Base-by-base conservation (phyloP, 1,284 basidiomycete genomes). In the Cutaneotrichosporon sp. region DNA sequence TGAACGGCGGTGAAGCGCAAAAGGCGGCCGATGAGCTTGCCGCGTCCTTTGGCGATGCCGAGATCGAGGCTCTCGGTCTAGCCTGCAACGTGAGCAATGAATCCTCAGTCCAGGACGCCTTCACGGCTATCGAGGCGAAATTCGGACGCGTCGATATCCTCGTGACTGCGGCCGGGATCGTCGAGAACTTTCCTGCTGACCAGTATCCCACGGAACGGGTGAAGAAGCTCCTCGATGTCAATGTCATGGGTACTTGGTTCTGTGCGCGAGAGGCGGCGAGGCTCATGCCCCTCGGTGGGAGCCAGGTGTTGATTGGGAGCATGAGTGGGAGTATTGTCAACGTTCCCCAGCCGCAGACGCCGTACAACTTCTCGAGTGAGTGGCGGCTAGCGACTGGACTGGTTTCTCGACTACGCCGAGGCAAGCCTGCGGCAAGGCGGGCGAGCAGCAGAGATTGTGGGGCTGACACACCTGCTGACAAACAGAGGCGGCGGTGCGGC, bases 11-110 rank as follows among this genome's bases (percentile, higher is more conserved):
- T 3, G 90, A 93, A 63, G 89, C 89, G 1, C 80, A 87, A 69
- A 78, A 79, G 18, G 90, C 93, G 5, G 92, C 90, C 2, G 81
- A 85, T 46, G 91, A 93, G 74, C 86, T 97, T 58, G 81, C 85
- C 55, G 79, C 84, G 22, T 84, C 83, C 82, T 84, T 84, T 70
- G 81, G 84, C 84, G 85, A 82, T 50, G 88, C 86, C 72, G 86
- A 89, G 73, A 83, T 94, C 65, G 83, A 88, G 58, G 84, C 91
- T 56, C 84, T 91, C 56, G 92, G 91, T 32, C 74, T 93, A 58
- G 91, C 87, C 63, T 96, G 92, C 79, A 91, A 98, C 76, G 92
- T 98, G 32, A 86, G 91, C 0, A 88, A 89, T 50, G 95, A 98
- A 82, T 76, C 83, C 32, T 86, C 86, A 16, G 91, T 96, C 47